A percentile compares a stretch with the other conserved stretches of the same genome.
phyloP scores from a whole-genome alignment of 139 green algal species.

The Chlorella sp. region DNA sequence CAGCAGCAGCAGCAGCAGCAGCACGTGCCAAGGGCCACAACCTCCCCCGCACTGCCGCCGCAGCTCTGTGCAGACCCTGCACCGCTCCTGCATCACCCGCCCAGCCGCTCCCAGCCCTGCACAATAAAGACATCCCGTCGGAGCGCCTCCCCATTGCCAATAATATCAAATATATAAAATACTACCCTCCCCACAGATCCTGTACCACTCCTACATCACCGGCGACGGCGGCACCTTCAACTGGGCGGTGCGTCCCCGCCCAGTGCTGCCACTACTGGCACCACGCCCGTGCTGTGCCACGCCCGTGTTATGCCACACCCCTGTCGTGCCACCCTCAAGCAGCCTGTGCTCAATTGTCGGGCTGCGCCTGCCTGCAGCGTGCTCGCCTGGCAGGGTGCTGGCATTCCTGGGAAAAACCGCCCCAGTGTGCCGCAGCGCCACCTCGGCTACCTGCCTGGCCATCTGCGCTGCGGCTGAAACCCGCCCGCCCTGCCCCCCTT shows the following conservation, averaged over 20 bases:
- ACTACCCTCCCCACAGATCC: too few species aligned
- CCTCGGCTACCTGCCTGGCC: too few species aligned
- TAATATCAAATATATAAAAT: too few species aligned
- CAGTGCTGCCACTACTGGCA: background rate
- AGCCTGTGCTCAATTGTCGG: too few species aligned
- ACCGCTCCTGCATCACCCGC: background rate
- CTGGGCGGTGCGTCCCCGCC: conserved; percentile 16
- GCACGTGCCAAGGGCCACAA: background rate
- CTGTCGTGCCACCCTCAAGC: too few species aligned
- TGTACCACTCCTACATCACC: conserved; percentile 37
- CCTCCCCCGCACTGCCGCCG: background rate
- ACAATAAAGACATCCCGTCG: too few species aligned
- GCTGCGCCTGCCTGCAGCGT: too few species aligned
- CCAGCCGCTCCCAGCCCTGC: background rate
- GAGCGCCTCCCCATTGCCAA: background rate
- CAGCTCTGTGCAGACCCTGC: background rate
- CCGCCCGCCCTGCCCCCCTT: background rate
- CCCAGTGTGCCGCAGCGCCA: too few species aligned
- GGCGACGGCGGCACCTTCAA: conserved; percentile 37
- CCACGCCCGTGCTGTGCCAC: too few species aligned
- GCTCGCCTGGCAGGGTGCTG: too few species aligned
- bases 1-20: background rate
- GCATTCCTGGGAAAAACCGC: too few species aligned
- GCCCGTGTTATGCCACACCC: background rate
- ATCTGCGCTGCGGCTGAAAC: too few species aligned